Conservation (phyloP, 345 rosid species). For the Xanthoceras sorbifolium region DNA sequence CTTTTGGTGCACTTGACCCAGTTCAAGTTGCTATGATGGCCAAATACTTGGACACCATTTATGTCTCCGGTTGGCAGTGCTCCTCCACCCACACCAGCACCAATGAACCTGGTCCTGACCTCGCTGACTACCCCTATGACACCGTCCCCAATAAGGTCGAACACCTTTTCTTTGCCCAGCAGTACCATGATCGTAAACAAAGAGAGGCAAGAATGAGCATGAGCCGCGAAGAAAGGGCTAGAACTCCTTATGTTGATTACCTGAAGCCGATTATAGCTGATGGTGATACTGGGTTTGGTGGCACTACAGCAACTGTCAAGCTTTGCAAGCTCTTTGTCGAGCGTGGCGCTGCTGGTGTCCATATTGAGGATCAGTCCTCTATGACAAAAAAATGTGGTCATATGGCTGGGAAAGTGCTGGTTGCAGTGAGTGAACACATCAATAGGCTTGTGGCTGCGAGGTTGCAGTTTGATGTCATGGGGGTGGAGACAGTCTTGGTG, state of each 20-base stretch:
- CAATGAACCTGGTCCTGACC: conserved; percentile 97
- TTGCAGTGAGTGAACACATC: conserved; percentile 85
- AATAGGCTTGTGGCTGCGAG: conserved; percentile 92
- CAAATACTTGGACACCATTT: conserved; percentile 80
- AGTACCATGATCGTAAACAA: conserved; percentile 94
- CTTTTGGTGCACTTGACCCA: conserved; percentile 93
- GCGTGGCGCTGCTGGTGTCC: conserved; percentile 95
- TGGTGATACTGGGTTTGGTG: conserved; percentile 96
- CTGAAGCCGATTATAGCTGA: conserved; percentile 96
- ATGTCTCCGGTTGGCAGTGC: conserved; percentile 99
- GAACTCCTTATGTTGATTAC: conserved; percentile 85
- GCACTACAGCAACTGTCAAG: conserved; percentile 91
- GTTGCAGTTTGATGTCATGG: conserved; percentile 96
- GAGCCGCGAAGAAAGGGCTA: conserved; percentile 78
- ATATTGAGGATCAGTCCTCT: conserved; percentile 93
- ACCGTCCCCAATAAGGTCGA: conserved; percentile 97
- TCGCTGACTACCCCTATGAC: conserved; percentile 94
- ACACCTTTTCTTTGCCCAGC: conserved; percentile 90
- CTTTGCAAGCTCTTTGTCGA: conserved; percentile 95
- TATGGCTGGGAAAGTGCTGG: conserved; percentile 97
- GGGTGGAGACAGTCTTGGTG: conserved; percentile 86
- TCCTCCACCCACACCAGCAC: conserved; percentile 93
- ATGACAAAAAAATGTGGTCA: conserved; percentile 95
- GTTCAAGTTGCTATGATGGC: conserved; percentile 99
- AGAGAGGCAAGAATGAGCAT: conserved; percentile 91